Conservation (phyloP, 1,139 yeast species). For the Lodderomyces beijingensis region DNA sequence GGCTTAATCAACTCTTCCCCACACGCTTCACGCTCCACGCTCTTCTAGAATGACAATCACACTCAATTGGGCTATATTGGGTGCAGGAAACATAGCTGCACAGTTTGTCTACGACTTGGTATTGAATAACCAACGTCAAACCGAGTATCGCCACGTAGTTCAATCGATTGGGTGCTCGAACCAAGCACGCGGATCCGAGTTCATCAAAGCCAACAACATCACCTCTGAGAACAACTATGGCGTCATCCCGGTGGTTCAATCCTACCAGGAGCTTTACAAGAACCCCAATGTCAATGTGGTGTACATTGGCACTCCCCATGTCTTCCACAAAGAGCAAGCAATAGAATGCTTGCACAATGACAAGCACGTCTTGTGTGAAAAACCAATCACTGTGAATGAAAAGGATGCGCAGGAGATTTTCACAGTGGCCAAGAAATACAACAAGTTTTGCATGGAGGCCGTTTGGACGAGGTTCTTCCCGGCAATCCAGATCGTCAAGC, state of each 20-base stretch:
- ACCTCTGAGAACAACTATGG: slow-evolving; percentile 17
- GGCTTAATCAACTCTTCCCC: too few relatives aligned
- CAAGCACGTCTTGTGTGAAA: slow-evolving; percentile 56
- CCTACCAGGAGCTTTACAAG: slow-evolving; percentile 32
- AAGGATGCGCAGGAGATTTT: slow-evolving; percentile 43
- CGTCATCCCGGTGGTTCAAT: slow-evolving; percentile 18
- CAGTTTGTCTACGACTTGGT: slow-evolving; percentile 36
- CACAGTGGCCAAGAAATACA: slow-evolving; percentile 41
- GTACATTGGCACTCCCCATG: slow-evolving; percentile 60
- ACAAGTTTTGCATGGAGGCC: slow-evolving; percentile 57
- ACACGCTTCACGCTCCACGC: background rate
- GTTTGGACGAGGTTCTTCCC: slow-evolving; percentile 68
- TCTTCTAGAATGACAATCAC: slow-evolving; percentile 14
- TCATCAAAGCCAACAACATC: slow-evolving; percentile 17
- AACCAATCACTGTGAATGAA: slow-evolving; percentile 54
- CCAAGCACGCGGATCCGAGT: slow-evolving; percentile 23
- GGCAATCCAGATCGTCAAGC: slow-evolving; percentile 32
- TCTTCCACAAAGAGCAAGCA: slow-evolving; percentile 48
- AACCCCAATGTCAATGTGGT: slow-evolving; percentile 48
- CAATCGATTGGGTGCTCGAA: slow-evolving; percentile 31
- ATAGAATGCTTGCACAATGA: slow-evolving; percentile 47
- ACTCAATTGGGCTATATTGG: slow-evolving; percentile 40
- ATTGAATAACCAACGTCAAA: slow-evolving; percentile 22
- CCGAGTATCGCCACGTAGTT: slow-evolving; percentile 23
- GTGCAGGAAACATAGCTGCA: slow-evolving; percentile 44